Conservation (phyloP, 495 filamentous ascomycete genomes). For the Hypoxylon rickii region DNA sequence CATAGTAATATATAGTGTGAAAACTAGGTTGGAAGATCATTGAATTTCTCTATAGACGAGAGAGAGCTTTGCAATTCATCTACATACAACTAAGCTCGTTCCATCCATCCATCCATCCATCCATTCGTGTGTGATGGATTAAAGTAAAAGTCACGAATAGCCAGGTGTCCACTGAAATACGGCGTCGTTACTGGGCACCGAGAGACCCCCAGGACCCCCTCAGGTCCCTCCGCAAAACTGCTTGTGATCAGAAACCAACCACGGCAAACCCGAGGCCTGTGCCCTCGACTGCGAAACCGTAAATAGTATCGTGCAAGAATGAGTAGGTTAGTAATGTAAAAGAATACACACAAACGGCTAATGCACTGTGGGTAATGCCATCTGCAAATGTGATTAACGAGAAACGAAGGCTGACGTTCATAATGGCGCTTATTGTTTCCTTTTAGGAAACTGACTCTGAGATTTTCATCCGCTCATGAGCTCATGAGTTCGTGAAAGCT, state of each 20-base stretch:
- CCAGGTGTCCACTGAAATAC: constrained; percentile 8
- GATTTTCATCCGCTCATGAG: constrained; percentile 18
- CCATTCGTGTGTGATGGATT: constrained; percentile 6
- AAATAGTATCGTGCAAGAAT: constrained; percentile 4
- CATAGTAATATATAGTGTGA: not conserved
- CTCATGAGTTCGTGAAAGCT: constrained; percentile 24
- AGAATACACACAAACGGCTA: constrained; percentile 35
- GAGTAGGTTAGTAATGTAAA: constrained; percentile 10
- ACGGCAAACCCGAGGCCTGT: not conserved
- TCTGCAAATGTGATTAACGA: constrained; percentile 15
- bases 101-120: constrained; percentile 3
- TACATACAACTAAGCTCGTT: constrained; percentile 19
- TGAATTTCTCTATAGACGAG: constrained; percentile 20
- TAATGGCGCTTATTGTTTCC: constrained; percentile 3
- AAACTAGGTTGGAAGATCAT: constrained; percentile 9
- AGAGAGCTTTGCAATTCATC: constrained; percentile 4
- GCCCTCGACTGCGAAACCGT: not conserved
- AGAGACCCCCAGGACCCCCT: constrained; percentile 1
- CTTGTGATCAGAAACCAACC: not conserved
- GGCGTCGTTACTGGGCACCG: constrained; percentile 2
- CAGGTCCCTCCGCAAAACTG: constrained; percentile 12
- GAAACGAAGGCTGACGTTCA: not conserved
- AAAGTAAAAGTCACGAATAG: constrained; percentile 11
- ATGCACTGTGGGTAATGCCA: constrained; percentile 7
- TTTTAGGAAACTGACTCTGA: constrained; percentile 1